Evolutionary conservation across 1,139 yeast genomes (phyloP), one percentile per base, ranked within the genome.

Genomic region (Sugiyamaella japonica): DNA sequence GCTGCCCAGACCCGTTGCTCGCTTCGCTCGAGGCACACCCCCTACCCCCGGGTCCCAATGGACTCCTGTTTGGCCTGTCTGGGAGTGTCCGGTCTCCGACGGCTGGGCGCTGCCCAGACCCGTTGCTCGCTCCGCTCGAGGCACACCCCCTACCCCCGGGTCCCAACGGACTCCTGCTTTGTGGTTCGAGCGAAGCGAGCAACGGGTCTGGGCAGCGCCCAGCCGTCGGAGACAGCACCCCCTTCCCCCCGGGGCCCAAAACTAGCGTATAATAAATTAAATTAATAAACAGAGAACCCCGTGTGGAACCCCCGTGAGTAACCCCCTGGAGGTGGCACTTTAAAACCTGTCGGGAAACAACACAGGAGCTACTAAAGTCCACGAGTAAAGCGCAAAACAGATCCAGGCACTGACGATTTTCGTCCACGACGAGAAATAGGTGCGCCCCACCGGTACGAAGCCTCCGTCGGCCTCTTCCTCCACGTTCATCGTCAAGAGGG

Each of bases 381-480:
- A 93, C 1, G 86, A 84, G 66, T 91, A 95, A 50, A 95, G 77
- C 7, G 77, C 73, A 68, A 84, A 93, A 68, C 99, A 95, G 32
- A 88, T 82, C 97, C 98, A 90, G 1, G 97, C 87, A 66, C 95
- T 85, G 25, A 87, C 77, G 57, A 93, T 89, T 73, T 93, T 93
- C 53, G 91, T 90, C 97, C 97, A 90, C 12, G 96, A 84, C 58
- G 95, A 86, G 69, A 93, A 93, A 70, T 91, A 91, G 0, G 99
- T 93, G 68, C 99, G 78, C 1, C 99, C 99, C 5, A 95, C 99
- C 0, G 99, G 99, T 7, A 90, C 85, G 67, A 95, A 95, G 61
- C 89, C 95, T 7, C 95, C 96, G 50, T 83, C 80, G 58, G 85
- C 86, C 63, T 89, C 96, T 63, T 85, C 84, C 54, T 86, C 84